Conservation (phyloP, 768 basidiomycete species). For the Arthromyces matolae region DNA sequence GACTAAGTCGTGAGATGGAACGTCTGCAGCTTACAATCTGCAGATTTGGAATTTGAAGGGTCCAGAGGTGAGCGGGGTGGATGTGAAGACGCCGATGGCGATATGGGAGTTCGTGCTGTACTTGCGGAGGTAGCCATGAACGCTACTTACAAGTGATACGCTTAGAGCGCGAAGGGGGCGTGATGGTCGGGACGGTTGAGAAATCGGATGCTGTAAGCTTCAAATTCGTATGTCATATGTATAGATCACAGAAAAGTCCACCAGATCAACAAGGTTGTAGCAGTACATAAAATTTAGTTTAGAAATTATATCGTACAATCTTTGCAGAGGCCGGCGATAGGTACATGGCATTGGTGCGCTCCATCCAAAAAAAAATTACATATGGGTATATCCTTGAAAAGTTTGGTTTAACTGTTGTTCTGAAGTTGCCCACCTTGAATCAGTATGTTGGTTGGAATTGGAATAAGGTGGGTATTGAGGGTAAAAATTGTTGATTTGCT, state of each 20-base stretch:
- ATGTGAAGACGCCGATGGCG: conserved; percentile 15
- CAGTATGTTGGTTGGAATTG: conserved; percentile 1
- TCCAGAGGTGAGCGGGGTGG: conserved; percentile 9
- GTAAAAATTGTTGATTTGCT: conserved; percentile 17
- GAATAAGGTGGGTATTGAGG: conserved; percentile 14
- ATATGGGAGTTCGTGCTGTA: conserved; percentile 11
- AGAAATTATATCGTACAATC: conserved; percentile 1
- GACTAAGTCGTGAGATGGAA: not conserved
- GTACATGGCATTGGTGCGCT: too few relatives aligned
- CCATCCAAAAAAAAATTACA: too few relatives aligned
- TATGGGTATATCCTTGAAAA: conserved; percentile 1
- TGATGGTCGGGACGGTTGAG: not conserved
- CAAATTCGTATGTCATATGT: too few relatives aligned
- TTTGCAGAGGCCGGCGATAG: too few relatives aligned
- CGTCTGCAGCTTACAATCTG: conserved; percentile 29
- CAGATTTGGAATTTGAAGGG: conserved; percentile 18
- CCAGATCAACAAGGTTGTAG: not conserved
- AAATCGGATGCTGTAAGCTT: not conserved
- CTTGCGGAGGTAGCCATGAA: conserved; percentile 14
- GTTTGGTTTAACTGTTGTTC: conserved; percentile 19
- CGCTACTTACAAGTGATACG: too few relatives aligned
- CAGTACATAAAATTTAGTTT: conserved; percentile 4
- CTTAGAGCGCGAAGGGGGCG: not conserved
- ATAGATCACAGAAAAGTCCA: too few relatives aligned
- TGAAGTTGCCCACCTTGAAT: conserved; percentile 21